Base-by-base conservation (phyloP, 2,329 filamentous ascomycete species). In the Aureobasidium sp. region DNA sequence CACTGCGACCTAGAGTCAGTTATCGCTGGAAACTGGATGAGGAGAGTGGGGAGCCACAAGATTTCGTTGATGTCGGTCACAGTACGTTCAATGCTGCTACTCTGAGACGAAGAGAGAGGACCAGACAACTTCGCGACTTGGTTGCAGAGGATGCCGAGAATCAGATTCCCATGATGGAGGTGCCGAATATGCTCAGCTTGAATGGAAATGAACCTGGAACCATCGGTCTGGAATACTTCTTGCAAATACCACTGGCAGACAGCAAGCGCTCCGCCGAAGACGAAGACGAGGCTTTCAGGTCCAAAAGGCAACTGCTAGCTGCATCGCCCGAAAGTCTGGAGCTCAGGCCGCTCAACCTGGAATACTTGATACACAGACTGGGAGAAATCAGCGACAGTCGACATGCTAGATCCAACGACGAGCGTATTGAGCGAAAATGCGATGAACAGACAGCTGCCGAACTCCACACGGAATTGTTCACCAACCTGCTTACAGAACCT, bases 181-280 rank as follows among this genome's bases (percentile, higher is more conserved):
- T 79, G 1, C 79, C 79, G 0, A 80, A 78, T 62, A 81, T 81
- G 79, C 70, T 79, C 4, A 74, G 72, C 20, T 71, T 73, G 15
- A 75, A 76, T 22, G 78, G 77, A 7, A 71, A 72, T 29, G 79
- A 81, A 63, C 73, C 74, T 0, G 79, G 79, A 0, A 78, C 77
- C 1, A 68, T 79, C 12, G 78, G 79, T 0, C 75, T 78, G 57
- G 75, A 77, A 36, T 71, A 79, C 67, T 81, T 77, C 60, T 70
- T 81, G 4, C 78, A 81, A 63, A 67, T 79, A 5, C 73, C 78
- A 1, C 70, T 79, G 4, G 72, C 77, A 0, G 77, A 79, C 39
- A 67, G 67, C 48, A 62, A 64, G 4, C 55, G 58, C 29, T 49
- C 22, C n/a, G 44, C 57, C 25, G 34, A 56, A 25, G 44, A 62